Conservation (phyloP, 75 land plant species). For the Larix kaempferi region DNA sequence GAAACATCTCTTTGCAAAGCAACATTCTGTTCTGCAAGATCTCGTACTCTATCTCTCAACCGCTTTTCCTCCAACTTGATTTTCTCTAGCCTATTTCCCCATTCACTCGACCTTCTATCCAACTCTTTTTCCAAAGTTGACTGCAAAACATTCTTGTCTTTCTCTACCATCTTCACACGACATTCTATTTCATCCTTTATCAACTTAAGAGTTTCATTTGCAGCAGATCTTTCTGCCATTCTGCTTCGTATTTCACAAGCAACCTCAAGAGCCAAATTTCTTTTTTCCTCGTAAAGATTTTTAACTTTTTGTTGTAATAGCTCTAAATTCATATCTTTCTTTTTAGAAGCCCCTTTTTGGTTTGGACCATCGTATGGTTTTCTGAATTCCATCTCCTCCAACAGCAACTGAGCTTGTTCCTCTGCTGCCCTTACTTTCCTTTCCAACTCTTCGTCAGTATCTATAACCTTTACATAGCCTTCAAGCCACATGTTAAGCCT, state of each 20-base stretch:
- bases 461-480: slow-evolving; percentile 7
- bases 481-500: slow-evolving; percentile 1
- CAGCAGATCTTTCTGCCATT: slow-evolving; percentile 47
- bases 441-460: slow-evolving; percentile 24
- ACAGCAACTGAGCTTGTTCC: slow-evolving; percentile 27
- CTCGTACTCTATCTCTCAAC: slow-evolving; percentile 69
- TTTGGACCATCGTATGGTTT: slow-evolving; percentile 10
- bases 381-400: slow-evolving; percentile 31
- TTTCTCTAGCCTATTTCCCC: slow-evolving; percentile 61
- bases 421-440: slow-evolving; percentile 39
- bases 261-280: slow-evolving; percentile 55
- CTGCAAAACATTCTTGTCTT: slow-evolving; percentile 65
- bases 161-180: slow-evolving; percentile 51
- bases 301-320: slow-evolving; percentile 40
- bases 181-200: slow-evolving; percentile 46
- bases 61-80: slow-evolving; percentile 67
- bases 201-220: slow-evolving; percentile 42
- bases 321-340: slow-evolving; percentile 17
- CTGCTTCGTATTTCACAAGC: slow-evolving; percentile 41
- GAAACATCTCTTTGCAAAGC: slow-evolving; percentile 81
- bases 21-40: slow-evolving; percentile 88
- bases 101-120: slow-evolving; percentile 68
- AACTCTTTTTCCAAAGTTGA: slow-evolving; percentile 54
- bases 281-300: slow-evolving; percentile 46
- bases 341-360: neutral